Base-by-base conservation (phyloP, 179 eudicot genomes). In the Sideroxylon spinosum region DNA sequence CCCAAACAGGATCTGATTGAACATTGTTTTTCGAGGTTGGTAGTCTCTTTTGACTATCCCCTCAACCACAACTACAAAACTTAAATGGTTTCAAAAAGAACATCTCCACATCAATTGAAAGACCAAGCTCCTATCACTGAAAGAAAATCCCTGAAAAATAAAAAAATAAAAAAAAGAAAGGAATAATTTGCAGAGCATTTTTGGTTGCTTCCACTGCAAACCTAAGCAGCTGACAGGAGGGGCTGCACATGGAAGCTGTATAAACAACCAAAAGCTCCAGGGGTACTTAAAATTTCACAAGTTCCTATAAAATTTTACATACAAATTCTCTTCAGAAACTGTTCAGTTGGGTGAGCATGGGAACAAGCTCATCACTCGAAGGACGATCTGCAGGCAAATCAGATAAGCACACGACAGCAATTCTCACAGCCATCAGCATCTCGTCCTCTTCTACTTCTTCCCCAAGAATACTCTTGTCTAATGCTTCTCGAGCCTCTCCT, bases 391-490 rank as follows among this genome's bases (percentile, higher is more conserved):
- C 92, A 66, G 97, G 97, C 79, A 86, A 82, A 74, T 94, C 97
- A 10, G 97, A 93, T 81, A 90, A 82, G 86, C 98, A 94, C 17
- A 87, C 92, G 0, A 89, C 92, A 0, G 98, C 97, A 75, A 94
- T 93, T 81, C 90, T 91, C 25, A 93, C 85, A 20, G 93, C 98
- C 97, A 94, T 93, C 44, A 94, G 86, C 97, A 94, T 93, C 87
- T 93, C 97, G 46, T 90, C 97, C 80, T 88, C 97, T 85, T 93
- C 97, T 13, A 80, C 78, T 84, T 93, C 94, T 87, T 90, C 91
- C 44, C 94, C 98, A 6, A 90, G 79, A 6, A 93, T 82, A 78
- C 94, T 90, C 83, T 85, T 93, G 84, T 94, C 98, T 59, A 94
- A 82, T 26, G 91, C 98, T 82, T 87, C 87, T 44, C 87, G 88